Percentiles rank a stretch among this genome's conserved stretches.
Conservation (phyloP, 495 filamentous ascomycete species). For the Penicillium argentinense region DNA sequence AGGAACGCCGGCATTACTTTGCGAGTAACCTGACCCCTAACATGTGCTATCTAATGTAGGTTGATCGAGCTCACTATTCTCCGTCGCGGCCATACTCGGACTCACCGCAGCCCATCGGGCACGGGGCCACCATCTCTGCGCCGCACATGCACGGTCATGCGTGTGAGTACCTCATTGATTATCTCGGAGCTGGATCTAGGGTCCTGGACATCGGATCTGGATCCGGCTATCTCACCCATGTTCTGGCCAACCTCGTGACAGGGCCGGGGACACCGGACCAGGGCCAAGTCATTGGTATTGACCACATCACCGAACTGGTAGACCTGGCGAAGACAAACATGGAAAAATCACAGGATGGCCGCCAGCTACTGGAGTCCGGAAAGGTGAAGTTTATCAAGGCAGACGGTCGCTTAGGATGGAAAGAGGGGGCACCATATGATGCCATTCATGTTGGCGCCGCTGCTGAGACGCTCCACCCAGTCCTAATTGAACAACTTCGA, state of each 20-base stretch:
- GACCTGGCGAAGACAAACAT: conserved; percentile 75
- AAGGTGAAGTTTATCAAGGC: conserved; percentile 72
- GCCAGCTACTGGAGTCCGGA: conserved; percentile 56
- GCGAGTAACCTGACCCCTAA: not conserved
- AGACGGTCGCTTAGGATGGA: conserved; percentile 81
- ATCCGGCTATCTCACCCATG: conserved; percentile 88
- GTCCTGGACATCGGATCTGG: conserved; percentile 91
- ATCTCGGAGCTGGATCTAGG: conserved; percentile 49
- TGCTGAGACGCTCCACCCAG: conserved; percentile 68
- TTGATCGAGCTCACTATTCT: conserved; percentile 85
- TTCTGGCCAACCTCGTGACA: conserved; percentile 77
- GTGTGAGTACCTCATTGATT: conserved; percentile 65
- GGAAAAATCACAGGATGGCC: conserved; percentile 66
- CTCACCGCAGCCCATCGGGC: conserved; percentile 86
- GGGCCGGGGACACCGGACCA: conserved; percentile 27
- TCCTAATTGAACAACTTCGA: conserved; percentile 75
- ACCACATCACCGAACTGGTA: conserved; percentile 79
- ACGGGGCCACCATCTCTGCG: conserved; percentile 86
- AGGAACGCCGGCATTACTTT: conserved; percentile 19
- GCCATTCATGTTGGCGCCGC: conserved; percentile 96
- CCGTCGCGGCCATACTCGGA: conserved; percentile 79
- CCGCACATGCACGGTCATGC: conserved; percentile 96
- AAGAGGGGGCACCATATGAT: conserved; percentile 65
- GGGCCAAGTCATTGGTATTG: conserved; percentile 75
- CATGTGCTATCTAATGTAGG: conserved; percentile 45